Evolutionary conservation across 768 basidiomycete genomes (phyloP).

Genomic region (Boletus fagicola): DNA sequence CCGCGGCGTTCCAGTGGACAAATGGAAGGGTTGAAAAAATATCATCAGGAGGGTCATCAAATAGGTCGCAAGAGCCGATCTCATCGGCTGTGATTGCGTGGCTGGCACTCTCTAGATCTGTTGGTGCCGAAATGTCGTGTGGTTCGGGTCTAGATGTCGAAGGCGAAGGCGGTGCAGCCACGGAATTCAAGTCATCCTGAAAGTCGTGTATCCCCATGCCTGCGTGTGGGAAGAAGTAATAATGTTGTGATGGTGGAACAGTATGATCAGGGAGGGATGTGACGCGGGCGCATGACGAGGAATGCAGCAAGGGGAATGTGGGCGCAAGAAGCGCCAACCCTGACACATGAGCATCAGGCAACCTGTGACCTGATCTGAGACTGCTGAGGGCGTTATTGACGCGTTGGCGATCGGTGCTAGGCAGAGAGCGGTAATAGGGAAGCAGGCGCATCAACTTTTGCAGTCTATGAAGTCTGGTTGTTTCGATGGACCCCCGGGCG

Average conservation of each 20-base stretch:
- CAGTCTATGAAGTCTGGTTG: constrained; percentile 55
- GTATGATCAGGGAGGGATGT: constrained; percentile 5
- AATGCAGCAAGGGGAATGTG: constrained; percentile 3
- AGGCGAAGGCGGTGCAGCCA: constrained; percentile 3
- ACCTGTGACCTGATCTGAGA: constrained; percentile 9
- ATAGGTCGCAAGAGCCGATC: constrained; percentile 1
- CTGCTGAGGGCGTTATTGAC: constrained; percentile 26
- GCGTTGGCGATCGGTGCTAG: constrained; percentile 28
- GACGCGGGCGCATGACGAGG: constrained; percentile 6
- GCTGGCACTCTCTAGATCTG: constrained; percentile 5
- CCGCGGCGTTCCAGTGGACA: constrained; percentile 25
- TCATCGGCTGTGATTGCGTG: constrained; percentile 4
- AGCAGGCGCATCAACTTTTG: constrained; percentile 41
- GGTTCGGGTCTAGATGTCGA: constrained; percentile 20
- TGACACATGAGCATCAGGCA: constrained; percentile 15
- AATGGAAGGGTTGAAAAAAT: constrained; percentile 20
- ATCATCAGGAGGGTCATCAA: constrained; percentile 20
- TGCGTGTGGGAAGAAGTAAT: constrained; percentile 15
- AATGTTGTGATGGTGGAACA: constrained; percentile 1
- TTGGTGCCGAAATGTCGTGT: constrained; percentile 7
- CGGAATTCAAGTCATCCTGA: constrained; percentile 10
- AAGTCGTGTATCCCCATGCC: constrained; percentile 12
- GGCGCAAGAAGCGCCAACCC: constrained; percentile 15
- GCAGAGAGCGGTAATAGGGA: constrained; percentile 37
- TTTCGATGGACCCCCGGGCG: constrained; percentile 58